Conservation (phyloP, 2,329 filamentous ascomycete species). For the Dactylonectria estremocensis region DNA sequence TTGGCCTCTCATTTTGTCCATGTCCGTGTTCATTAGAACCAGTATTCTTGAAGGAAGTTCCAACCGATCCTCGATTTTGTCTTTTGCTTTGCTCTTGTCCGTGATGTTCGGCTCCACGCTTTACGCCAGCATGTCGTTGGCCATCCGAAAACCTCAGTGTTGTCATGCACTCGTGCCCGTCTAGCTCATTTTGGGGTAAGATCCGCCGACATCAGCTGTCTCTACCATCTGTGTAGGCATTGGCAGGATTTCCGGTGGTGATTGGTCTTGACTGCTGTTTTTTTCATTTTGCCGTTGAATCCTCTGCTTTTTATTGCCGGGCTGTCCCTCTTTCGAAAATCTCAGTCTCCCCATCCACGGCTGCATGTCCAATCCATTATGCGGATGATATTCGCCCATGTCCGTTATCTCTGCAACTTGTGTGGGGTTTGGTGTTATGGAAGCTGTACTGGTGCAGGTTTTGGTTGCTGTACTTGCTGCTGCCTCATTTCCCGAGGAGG, state of each 20-base stretch:
- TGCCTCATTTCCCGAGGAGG: neutral
- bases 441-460: neutral
- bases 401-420: neutral
- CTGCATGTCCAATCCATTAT: neutral
- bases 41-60: too few species aligned
- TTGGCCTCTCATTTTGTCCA: too few species aligned
- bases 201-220: too few species aligned
- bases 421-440: neutral
- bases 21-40: too few species aligned
- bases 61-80: constrained; percentile 3
- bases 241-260: too few species aligned
- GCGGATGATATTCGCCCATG: neutral
- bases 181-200: neutral
- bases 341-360: neutral
- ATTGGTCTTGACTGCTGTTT: neutral
- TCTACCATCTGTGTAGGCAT: too few species aligned
- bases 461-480: neutral
- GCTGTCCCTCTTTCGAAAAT: too few species aligned
- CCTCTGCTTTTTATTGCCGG: too few species aligned
- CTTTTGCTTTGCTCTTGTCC: constrained; percentile 14
- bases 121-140: neutral
- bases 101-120: neutral
- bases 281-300: too few species aligned
- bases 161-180: neutral
- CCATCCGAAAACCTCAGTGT: neutral